Percentiles rank a stretch among this genome's conserved stretches.
These are phyloP conservation scores for Candida sp. DNA, from an alignment of 1,139 yeast genomes.

Conservation along the genomic window DNA sequence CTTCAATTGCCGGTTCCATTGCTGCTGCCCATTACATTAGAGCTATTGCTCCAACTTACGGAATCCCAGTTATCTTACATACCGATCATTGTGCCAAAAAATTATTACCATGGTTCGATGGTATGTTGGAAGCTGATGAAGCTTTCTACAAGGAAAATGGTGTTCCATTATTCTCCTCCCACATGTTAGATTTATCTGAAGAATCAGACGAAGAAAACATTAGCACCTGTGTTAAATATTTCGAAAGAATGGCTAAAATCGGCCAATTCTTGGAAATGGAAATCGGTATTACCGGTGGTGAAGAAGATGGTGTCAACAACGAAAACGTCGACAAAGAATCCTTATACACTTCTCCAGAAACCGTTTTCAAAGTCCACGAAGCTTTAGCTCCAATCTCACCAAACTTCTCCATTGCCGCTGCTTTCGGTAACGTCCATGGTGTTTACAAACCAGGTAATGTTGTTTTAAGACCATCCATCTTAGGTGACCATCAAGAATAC, in stretches of 20 bases:
- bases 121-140: slow-evolving; percentile 97
- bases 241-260: slow-evolving; percentile 90
- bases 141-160: slow-evolving; percentile 83
- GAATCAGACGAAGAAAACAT: slow-evolving; percentile 97
- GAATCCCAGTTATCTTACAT: slow-evolving; percentile 95
- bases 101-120: slow-evolving; percentile 98
- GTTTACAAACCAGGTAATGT: slow-evolving; percentile 99
- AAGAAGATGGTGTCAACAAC: slow-evolving; percentile 99
- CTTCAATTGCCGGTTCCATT: slow-evolving; percentile 91
- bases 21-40: slow-evolving; percentile 99
- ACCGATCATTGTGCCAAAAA: slow-evolving; percentile 99
- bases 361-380: slow-evolving; percentile 87
- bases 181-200: slow-evolving; percentile 98
- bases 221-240: slow-evolving; percentile 91
- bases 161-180: slow-evolving; percentile 96
- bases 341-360: slow-evolving; percentile 94
- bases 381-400: slow-evolving; percentile 92
- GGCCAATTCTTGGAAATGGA: slow-evolving; percentile 99
- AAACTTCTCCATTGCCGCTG: slow-evolving; percentile 99
- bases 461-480: slow-evolving; percentile 85
- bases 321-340: slow-evolving; percentile 85
- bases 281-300: slow-evolving; percentile 99
- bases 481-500: slow-evolving; percentile 94
- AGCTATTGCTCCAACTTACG: slow-evolving; percentile 94
- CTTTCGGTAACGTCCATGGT: slow-evolving; percentile 99